phyloP scores from a whole-genome alignment of 1,284 basidiomycete genomes.

The Vanrija sp. region DNA sequence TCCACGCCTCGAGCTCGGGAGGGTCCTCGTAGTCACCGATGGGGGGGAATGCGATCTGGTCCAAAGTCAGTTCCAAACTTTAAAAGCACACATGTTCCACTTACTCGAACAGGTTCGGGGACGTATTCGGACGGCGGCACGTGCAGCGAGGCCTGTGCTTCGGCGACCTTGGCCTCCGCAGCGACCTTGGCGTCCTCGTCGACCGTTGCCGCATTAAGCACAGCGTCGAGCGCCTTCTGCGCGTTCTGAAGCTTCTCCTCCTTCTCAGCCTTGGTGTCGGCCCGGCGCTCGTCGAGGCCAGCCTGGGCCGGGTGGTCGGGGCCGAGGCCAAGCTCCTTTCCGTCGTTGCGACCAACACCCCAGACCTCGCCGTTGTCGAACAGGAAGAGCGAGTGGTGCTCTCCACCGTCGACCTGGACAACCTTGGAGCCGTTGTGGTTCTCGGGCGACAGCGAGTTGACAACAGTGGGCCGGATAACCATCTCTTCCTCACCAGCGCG shows the following conservation, averaged over 20 bases:
- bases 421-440: constrained; percentile 66
- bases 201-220: constrained; percentile 21
- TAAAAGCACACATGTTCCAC: constrained; percentile 9
- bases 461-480: constrained; percentile 65
- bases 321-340: constrained; percentile 69
- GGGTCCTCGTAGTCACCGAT: constrained; percentile 50
- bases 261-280: constrained; percentile 41
- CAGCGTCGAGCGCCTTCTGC: constrained; percentile 26
- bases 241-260: constrained; percentile 28
- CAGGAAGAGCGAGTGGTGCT: constrained; percentile 84
- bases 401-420: constrained; percentile 59
- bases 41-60: constrained; percentile 62
- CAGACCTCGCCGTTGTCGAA: constrained; percentile 78
- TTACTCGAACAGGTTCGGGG: constrained; percentile 50
- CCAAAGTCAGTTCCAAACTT: neutral
- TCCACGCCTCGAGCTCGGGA: constrained; percentile 47
- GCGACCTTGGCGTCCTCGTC: constrained; percentile 27
- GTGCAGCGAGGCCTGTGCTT: constrained; percentile 50
- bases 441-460: constrained; percentile 63
- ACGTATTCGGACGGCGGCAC: constrained; percentile 59
- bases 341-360: constrained; percentile 73
- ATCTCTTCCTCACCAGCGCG: constrained; percentile 51
- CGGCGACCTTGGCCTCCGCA: constrained; percentile 27
- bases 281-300: constrained; percentile 45
- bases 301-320: constrained; percentile 59